Base-by-base conservation (phyloP, 139 green algal genomes). In the Chlorella sp. region DNA sequence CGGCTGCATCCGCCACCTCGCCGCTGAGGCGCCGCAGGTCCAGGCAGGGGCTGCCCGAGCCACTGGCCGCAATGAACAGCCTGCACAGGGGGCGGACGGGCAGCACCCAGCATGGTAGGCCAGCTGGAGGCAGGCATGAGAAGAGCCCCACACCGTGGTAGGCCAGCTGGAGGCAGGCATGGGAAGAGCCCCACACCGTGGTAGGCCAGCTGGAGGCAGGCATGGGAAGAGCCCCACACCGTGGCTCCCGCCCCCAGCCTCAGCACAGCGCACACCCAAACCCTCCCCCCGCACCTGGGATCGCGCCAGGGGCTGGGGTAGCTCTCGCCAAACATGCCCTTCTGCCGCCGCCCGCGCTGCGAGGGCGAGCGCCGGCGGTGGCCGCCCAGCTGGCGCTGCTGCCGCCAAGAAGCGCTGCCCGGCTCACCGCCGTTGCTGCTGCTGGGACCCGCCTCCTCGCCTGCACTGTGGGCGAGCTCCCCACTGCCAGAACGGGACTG, bases 21-120 rank as follows among this genome's bases (percentile, higher is more conserved):
- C 86, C 85, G 34, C 91, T 92, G 32, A 99, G 92, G 24, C 96
- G 91, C 19, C 95, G 83, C 46, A 99, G 90, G 87, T 99, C 96
- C 41, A 99, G 88, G 91, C 97, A 99, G 6, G 97, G 97, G 75
- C 94, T 95, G 86, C 95, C 96, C 17, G 93, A 90, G 9, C 97
- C 97, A 84, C 90, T 98, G 46, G 73, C 90, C 40, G 96, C 84
- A 43, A 98, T 92, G 88, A 91, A 97, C 70, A 98, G 92, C 88
- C 89, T 87, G 72, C 56, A n/a, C n/a, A n/a, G 30, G 34, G 36
- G 0, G 30, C 11, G 34, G 32, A 28, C 4, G 9, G 51, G 16
- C 14, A 16, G 51, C 51, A 60, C 13, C 14, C 13, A 60, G 51
- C 11, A 60, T 11, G 46, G 46, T 11, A 54, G 46, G 11, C 11